A percentile compares a stretch with the other conserved stretches of the same genome.
phyloP scores from a whole-genome alignment of 78 protist species.

The Acrasis kona region DNA sequence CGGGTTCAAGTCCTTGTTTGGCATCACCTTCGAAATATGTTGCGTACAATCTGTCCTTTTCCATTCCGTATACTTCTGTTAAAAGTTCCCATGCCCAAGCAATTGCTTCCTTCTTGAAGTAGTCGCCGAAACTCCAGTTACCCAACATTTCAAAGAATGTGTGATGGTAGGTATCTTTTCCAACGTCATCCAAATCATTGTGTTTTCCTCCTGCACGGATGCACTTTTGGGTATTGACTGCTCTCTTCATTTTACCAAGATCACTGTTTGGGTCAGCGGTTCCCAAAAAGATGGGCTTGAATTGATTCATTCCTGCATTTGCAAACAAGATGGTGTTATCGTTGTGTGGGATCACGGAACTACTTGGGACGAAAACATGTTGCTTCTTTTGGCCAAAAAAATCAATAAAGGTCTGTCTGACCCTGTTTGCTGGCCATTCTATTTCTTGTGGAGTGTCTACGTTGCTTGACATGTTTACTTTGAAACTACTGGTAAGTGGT shows the following conservation, averaged over 20 bases:
- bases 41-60: constrained; percentile 76
- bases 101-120: constrained; percentile 92
- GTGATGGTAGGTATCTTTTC: constrained; percentile 95
- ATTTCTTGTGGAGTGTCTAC: no score
- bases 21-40: constrained; percentile 89
- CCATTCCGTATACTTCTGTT: constrained; percentile 70
- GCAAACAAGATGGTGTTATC: constrained; percentile 95
- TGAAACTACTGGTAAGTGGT: no score
- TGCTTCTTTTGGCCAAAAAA: constrained; percentile 54
- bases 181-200: constrained; percentile 95
- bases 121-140: constrained; percentile 94
- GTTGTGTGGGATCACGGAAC: constrained; percentile 74
- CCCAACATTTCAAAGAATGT: constrained; percentile 99
- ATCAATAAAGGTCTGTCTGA: constrained; percentile 77
- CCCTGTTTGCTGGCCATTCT: constrained; percentile 34
- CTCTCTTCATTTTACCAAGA: constrained; percentile 73
- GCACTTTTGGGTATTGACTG: constrained; percentile 94
- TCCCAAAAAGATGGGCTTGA: constrained; percentile 91
- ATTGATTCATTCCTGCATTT: constrained; percentile 98
- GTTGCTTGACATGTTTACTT: no score
- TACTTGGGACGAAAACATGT: constrained; percentile 67
- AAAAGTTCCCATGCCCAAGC: constrained; percentile 89
- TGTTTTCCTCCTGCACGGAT: constrained; percentile 99
- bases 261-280: constrained; percentile 67
- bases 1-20: constrained; percentile 57